These are phyloP conservation scores for Jimgerdemannia flammicorona DNA, from an alignment of 192 early-diverging fungal genomes.

Conservation along the genomic window DNA sequence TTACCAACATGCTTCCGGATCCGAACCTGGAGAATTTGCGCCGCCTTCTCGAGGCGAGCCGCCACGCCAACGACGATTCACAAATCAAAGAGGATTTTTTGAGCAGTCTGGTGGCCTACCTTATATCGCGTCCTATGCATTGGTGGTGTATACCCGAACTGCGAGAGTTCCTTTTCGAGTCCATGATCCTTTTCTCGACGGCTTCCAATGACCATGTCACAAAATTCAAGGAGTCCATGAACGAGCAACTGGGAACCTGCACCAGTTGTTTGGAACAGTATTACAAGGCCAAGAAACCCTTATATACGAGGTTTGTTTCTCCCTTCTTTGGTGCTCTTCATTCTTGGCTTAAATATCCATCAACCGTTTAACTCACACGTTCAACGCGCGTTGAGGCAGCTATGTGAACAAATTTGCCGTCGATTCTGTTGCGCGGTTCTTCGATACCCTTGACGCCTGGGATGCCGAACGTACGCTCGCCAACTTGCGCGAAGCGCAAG, in stretches of 20 bases:
- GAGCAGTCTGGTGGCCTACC: constrained; percentile 18
- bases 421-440: constrained; percentile 18
- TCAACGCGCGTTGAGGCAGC: constrained; percentile 1
- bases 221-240: constrained; percentile 28
- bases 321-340: neutral
- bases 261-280: constrained; percentile 17
- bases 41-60: neutral
- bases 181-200: constrained; percentile 28
- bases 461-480: constrained; percentile 9
- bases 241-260: constrained; percentile 14
- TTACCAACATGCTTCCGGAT: neutral
- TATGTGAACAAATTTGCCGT: constrained; percentile 12
- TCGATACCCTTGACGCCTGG: constrained; percentile 9
- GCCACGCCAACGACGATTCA: neutral
- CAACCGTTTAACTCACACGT: neutral
- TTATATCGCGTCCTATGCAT: constrained; percentile 20
- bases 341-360: neutral
- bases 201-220: constrained; percentile 22
- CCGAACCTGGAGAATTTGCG: neutral
- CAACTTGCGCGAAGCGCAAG: neutral
- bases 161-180: constrained; percentile 21
- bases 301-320: constrained; percentile 5
- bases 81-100: constrained; percentile 30
- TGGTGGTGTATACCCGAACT: constrained; percentile 25
- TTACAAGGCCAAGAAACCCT: constrained; percentile 17